phyloP scores from a whole-genome alignment of 2,329 filamentous ascomycete species.

The Thermoascus crustaceus region DNA sequence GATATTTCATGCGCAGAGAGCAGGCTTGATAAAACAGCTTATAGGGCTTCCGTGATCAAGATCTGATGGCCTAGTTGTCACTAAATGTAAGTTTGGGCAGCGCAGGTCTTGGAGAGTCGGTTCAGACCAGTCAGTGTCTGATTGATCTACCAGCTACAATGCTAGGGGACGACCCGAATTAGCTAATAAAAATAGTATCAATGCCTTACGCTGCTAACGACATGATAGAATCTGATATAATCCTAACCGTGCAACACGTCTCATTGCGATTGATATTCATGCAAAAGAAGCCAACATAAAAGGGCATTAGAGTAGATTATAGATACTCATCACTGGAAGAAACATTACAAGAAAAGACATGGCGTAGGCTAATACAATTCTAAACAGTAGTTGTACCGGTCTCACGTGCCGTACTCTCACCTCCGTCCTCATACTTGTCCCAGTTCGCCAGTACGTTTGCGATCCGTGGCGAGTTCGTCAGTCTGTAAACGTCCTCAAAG shows the following conservation, averaged over 20 bases:
- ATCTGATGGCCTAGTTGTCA: too few species aligned
- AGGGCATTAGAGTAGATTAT: background rate
- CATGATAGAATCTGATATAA: too few species aligned
- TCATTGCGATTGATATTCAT: too few species aligned
- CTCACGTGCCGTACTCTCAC: slow-evolving; percentile 15
- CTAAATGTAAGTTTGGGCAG: too few species aligned
- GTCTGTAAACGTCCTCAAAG: slow-evolving; percentile 94
- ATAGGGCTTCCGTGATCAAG: too few species aligned
- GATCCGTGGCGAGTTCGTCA: slow-evolving; percentile 67
- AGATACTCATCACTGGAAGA: background rate
- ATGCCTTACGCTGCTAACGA: too few species aligned
- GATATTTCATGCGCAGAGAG: background rate
- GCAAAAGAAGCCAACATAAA: slow-evolving; percentile 1
- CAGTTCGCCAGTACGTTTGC: slow-evolving; percentile 66
- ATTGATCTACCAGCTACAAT: too few species aligned
- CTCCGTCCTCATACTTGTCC: slow-evolving; percentile 57
- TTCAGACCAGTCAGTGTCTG: too few species aligned
- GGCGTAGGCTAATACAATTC: slow-evolving; percentile 8
- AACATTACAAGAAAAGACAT: slow-evolving; percentile 7
- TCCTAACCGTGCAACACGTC: too few species aligned
- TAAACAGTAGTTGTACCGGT: slow-evolving; percentile 15
- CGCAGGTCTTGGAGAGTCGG: too few species aligned
- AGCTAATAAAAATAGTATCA: background rate
- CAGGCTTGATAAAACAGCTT: background rate
- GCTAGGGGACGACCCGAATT: background rate